Conservation (phyloP, 2,329 filamentous ascomycete species). For the Orbilia blumenaviensis region DNA sequence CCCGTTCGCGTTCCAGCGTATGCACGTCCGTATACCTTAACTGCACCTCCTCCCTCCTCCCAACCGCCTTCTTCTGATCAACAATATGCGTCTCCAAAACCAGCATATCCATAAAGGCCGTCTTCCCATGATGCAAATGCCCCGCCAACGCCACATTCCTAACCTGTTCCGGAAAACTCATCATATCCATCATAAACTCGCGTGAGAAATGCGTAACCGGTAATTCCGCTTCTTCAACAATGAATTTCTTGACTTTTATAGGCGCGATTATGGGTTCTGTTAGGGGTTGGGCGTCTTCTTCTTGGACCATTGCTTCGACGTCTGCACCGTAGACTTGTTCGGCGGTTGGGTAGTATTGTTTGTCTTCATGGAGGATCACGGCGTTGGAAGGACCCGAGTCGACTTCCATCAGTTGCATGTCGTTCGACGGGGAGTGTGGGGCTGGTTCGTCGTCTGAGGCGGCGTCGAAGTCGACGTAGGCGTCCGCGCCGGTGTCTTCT, state of each 20-base stretch:
- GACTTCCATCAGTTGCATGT: conserved; percentile 91
- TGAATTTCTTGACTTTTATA: conserved; percentile 94
- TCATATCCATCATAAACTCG: conserved; percentile 87
- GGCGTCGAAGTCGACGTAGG: conserved; percentile 71
- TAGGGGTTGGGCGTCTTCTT: conserved; percentile 94
- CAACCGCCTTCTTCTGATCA: conserved; percentile 70
- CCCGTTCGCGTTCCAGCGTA: conserved; percentile 85
- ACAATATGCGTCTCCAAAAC: conserved; percentile 95
- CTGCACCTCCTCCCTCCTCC: conserved; percentile 70
- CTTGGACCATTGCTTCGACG: conserved; percentile 94
- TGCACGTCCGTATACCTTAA: conserved; percentile 94
- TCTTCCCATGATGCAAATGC: conserved; percentile 97
- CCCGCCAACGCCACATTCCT: conserved; percentile 91
- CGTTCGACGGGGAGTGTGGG: conserved; percentile 61
- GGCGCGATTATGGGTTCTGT: conserved; percentile 93
- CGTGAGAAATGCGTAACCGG: conserved; percentile 65
- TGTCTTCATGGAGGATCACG: conserved; percentile 97
- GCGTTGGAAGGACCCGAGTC: conserved; percentile 92
- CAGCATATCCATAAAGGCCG: conserved; percentile 97
- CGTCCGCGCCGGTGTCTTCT: conserved; percentile 77
- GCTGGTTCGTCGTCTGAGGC: conserved; percentile 70
- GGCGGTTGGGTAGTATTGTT: conserved; percentile 99
- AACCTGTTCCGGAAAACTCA: conserved; percentile 94
- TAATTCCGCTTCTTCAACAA: conserved; percentile 87
- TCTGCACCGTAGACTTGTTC: conserved; percentile 93